These are phyloP conservation scores for Davidsoniella australis DNA, from an alignment of 2,329 filamentous ascomycete genomes.

Conservation along the genomic window DNA sequence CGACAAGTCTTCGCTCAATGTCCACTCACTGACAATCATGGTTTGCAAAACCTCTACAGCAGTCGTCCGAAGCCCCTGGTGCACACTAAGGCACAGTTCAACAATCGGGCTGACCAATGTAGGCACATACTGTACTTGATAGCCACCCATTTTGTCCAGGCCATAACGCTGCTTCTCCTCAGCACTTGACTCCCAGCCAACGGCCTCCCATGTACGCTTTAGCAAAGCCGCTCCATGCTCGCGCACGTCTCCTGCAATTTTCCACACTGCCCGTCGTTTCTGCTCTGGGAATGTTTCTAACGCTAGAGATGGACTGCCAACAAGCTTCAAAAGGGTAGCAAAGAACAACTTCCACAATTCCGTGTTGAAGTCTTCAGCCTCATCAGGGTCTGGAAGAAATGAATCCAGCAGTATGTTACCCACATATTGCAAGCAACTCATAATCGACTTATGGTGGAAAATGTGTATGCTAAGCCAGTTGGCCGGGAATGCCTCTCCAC, in stretches of 20 bases:
- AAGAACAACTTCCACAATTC: constrained; percentile 92
- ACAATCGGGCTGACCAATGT: constrained; percentile 81
- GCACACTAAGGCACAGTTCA: constrained; percentile 85
- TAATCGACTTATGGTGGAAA: constrained; percentile 78
- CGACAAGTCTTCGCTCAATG: constrained; percentile 76
- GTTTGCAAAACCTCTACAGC: constrained; percentile 88
- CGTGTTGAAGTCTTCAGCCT: constrained; percentile 81
- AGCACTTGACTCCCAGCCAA: constrained; percentile 79
- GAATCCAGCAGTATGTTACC: constrained; percentile 63
- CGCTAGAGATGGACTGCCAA: constrained; percentile 74
- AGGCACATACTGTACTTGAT: constrained; percentile 96
- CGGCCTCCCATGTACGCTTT: constrained; percentile 76
- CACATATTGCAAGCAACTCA: constrained; percentile 71
- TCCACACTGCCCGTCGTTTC: constrained; percentile 92
- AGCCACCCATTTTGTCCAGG: constrained; percentile 74
- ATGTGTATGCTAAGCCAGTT: constrained; percentile 89
- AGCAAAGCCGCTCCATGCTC: constrained; percentile 80
- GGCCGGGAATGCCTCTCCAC: constrained; percentile 74
- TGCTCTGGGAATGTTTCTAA: constrained; percentile 95
- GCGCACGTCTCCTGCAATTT: constrained; percentile 90
- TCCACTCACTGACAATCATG: constrained; percentile 99
- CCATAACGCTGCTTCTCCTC: constrained; percentile 69
- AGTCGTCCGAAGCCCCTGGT: constrained; percentile 75
- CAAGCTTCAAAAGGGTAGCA: constrained; percentile 69
- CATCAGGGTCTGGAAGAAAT: constrained; percentile 75